These are phyloP conservation scores for Phytophthora colocasiae DNA, from an alignment of 352 stramenopile genomes.

Conservation along the genomic window DNA sequence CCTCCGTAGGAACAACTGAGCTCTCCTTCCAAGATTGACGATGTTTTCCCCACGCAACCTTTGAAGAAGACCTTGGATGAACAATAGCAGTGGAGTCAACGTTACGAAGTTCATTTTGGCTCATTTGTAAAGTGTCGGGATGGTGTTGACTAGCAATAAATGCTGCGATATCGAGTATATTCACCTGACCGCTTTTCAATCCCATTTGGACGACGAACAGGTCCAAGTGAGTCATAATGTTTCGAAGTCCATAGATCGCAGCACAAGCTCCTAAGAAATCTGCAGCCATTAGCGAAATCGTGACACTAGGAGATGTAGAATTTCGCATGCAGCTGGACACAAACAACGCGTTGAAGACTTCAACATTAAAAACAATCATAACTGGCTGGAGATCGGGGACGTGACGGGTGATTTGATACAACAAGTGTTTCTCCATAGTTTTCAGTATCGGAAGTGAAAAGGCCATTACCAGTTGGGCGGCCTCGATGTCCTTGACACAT, in stretches of 20 bases:
- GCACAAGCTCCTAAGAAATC: constrained; percentile 30
- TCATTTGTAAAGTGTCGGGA: constrained; percentile 2
- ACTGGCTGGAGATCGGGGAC: constrained; percentile 31
- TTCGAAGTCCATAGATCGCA: constrained; percentile 12
- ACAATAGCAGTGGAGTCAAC: not conserved
- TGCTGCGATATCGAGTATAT: constrained; percentile 18
- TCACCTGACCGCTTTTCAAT: not conserved
- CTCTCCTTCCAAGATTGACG: constrained; percentile 6
- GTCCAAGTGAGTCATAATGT: constrained; percentile 17
- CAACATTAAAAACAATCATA: constrained; percentile 35
- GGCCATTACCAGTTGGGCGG: constrained; percentile 27
- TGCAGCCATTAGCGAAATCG: constrained; percentile 24
- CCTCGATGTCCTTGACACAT: constrained; percentile 7
- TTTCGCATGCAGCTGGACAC: constrained; percentile 44
- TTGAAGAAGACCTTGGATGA: constrained; percentile 10
- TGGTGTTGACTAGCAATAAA: constrained; percentile 19
- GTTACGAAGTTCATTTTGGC: too few species aligned
- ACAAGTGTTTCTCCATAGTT: constrained; percentile 27
- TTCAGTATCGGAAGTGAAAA: constrained; percentile 30
- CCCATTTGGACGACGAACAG: constrained; percentile 19
- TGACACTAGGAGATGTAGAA: constrained; percentile 31
- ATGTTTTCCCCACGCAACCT: constrained; percentile 9
- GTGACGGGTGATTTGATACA: constrained; percentile 25
- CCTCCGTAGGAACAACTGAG: not conserved
- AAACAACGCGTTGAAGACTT: constrained; percentile 46